phyloP scores from a whole-genome alignment of 2,329 filamentous ascomycete species.

The Diplocarpon rosae region DNA sequence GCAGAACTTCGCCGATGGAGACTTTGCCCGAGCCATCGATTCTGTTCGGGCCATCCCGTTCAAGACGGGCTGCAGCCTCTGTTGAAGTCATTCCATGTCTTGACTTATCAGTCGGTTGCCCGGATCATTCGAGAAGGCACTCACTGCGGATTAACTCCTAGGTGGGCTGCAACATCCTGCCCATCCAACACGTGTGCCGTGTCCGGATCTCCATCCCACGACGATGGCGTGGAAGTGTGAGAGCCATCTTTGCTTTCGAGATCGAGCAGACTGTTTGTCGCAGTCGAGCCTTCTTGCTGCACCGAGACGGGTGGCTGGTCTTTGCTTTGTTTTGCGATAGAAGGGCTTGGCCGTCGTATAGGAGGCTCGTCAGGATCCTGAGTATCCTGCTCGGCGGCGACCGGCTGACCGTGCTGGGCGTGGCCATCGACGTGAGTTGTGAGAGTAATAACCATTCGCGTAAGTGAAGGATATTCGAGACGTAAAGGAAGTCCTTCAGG shows the following conservation, averaged over 20 bases:
- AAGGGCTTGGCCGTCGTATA: constrained; percentile 9
- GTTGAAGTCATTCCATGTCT: constrained; percentile 49
- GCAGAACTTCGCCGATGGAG: constrained; percentile 64
- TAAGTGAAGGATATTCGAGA: background rate
- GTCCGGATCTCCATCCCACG: constrained; percentile 22
- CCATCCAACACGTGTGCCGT: constrained; percentile 24
- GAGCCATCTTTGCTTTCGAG: constrained; percentile 8
- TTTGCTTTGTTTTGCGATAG: constrained; percentile 1
- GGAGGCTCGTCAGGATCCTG: constrained; percentile 14
- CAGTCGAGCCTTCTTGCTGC: constrained; percentile 1
- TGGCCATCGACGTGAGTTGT: constrained; percentile 12
- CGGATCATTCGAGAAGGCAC: background rate
- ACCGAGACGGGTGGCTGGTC: constrained; percentile 1
- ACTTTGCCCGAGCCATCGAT: constrained; percentile 61
- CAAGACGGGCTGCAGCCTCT: constrained; percentile 55
- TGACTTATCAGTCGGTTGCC: constrained; percentile 12
- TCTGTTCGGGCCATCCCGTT: constrained; percentile 57
- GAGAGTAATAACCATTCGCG: constrained; percentile 18
- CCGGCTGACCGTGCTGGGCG: constrained; percentile 8
- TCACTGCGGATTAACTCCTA: constrained; percentile 14
- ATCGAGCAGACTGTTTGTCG: constrained; percentile 1
- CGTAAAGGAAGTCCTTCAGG: background rate
- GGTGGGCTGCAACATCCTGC: constrained; percentile 18
- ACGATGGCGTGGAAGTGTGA: background rate
- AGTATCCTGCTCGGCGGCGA: constrained; percentile 12